Base-by-base conservation (phyloP, 2,329 filamentous ascomycete genomes). In the Botrytis paeoniae region DNA sequence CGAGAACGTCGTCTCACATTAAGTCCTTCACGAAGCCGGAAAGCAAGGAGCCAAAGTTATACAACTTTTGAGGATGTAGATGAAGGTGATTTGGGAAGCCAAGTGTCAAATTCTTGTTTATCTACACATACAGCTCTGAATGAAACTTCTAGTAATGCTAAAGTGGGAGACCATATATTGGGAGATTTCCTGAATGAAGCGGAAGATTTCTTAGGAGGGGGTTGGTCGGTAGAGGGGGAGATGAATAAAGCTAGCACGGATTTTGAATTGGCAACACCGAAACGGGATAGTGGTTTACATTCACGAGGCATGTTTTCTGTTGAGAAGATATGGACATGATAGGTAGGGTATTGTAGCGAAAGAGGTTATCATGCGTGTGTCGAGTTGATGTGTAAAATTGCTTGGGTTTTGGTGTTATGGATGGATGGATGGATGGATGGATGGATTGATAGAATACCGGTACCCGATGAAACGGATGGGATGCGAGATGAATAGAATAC, bases 191-290 rank as follows among this genome's bases (percentile, higher is more conserved):
- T 65, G 3, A 54, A 61, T 57, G 75, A 79, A 37, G 75, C 80
- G 71, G 77, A 79, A 41, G 77, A 76, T 48, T 76, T 79, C 12
- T 75, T 81, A 39, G 78, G 76, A 14, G 78, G 78, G 7, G 77
- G 78, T 32, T 84, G 83, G 82, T 81, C 83, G 69, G 79, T 83
- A 14, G 81, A 84, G 39, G 70, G 78, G 0, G 82, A 82, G 74
- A 74, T 83, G 25, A 78, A 80, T 64, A 81, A 81, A 71, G 78
- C 75, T 16, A 64, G 73, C n/a, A 25, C 66, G 20, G 64, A 29
- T n/a, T 48, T 61, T 69, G 57, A 61, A 8, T 66, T 25, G 39
- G 9, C 37, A 18, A 51, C 60, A 20, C 29, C 41, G 7, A 65
- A 57, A n/a, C 29, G 39, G 35, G 59, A 76, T 48, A 72, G 71